phyloP scores from a whole-genome alignment of 2,329 filamentous ascomycete genomes.

The Monosporascus sp. region DNA sequence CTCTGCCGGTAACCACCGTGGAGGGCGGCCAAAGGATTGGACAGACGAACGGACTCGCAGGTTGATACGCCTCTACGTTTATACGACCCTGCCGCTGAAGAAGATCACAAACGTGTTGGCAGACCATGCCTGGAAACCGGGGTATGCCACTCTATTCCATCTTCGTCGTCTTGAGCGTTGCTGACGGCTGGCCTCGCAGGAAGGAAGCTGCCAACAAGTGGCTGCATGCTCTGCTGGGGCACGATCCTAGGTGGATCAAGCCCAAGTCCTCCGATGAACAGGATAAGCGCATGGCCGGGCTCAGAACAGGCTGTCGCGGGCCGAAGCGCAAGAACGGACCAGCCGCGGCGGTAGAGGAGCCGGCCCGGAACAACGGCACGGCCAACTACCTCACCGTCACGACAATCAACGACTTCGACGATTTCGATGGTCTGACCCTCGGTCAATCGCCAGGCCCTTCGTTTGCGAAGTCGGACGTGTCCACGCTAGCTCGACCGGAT shows the following conservation, averaged over 20 bases:
- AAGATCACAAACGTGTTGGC: conserved; percentile 46
- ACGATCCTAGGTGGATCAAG: conserved; percentile 53
- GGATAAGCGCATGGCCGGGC: conserved; percentile 38
- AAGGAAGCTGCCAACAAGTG: conserved; percentile 56
- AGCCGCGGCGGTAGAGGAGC: conserved; percentile 12
- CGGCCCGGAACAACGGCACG: conserved; percentile 19
- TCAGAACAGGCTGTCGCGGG: conserved; percentile 31
- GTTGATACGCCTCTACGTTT: conserved; percentile 51
- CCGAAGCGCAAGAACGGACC: conserved; percentile 15
- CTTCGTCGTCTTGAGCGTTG: conserved; percentile 3
- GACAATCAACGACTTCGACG: conserved; percentile 6
- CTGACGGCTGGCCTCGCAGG: conserved; percentile 24
- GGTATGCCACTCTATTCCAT: conserved; percentile 31
- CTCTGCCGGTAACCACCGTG: conserved; percentile 19
- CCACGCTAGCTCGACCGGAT: not conserved
- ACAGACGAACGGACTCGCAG: conserved; percentile 47
- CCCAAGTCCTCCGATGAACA: conserved; percentile 48
- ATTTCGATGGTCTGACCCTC: conserved; percentile 17
- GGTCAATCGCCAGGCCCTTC: conserved; percentile 18
- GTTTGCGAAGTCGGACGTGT: conserved; percentile 9
- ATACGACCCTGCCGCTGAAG: conserved; percentile 46
- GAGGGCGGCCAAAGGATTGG: conserved; percentile 53
- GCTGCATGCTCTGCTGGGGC: conserved; percentile 50
- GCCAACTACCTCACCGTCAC: conserved; percentile 16
- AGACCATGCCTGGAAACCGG: conserved; percentile 38